These are phyloP conservation scores for Phlebiopsis flavidoalba DNA, from an alignment of 768 basidiomycete species.

Conservation along the genomic window DNA sequence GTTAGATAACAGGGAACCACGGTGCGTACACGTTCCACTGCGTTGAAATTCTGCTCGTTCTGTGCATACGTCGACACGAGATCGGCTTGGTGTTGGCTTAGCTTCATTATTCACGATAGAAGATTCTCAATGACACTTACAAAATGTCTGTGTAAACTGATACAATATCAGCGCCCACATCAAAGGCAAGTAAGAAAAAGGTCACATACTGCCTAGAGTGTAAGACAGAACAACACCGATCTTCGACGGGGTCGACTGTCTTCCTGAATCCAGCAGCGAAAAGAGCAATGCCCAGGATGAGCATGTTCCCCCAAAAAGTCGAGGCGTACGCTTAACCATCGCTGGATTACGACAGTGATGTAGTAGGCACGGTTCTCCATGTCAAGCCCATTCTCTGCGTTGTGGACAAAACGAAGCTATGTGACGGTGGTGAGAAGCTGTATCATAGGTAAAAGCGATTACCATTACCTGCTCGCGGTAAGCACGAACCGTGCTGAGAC, in stretches of 20 bases:
- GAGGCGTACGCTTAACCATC: constrained; percentile 59
- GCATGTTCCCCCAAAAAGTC: constrained; percentile 63
- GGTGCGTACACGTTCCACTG: constrained; percentile 47
- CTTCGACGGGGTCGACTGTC: constrained; percentile 49
- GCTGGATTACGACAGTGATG: constrained; percentile 60
- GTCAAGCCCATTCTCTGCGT: constrained; percentile 51
- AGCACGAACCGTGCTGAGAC: constrained; percentile 57
- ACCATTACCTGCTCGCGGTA: constrained; percentile 41
- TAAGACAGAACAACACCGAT: constrained; percentile 39
- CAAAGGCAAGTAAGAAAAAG: background rate
- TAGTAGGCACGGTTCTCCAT: constrained; percentile 59
- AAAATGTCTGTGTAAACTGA: constrained; percentile 50
- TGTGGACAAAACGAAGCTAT: constrained; percentile 35
- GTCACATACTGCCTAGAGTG: constrained; percentile 36
- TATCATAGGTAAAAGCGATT: constrained; percentile 24
- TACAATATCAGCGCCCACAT: background rate
- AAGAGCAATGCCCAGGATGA: constrained; percentile 64
- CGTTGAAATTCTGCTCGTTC: constrained; percentile 70
- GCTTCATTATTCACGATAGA: background rate
- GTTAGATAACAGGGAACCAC: background rate
- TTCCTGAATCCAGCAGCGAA: constrained; percentile 61
- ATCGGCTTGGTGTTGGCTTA: constrained; percentile 32
- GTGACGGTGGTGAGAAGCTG: background rate
- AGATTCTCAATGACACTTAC: constrained; percentile 28
- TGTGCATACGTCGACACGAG: constrained; percentile 52